Base-by-base conservation (phyloP, 768 basidiomycete species). In the Macrolepiota albuminosa region DNA sequence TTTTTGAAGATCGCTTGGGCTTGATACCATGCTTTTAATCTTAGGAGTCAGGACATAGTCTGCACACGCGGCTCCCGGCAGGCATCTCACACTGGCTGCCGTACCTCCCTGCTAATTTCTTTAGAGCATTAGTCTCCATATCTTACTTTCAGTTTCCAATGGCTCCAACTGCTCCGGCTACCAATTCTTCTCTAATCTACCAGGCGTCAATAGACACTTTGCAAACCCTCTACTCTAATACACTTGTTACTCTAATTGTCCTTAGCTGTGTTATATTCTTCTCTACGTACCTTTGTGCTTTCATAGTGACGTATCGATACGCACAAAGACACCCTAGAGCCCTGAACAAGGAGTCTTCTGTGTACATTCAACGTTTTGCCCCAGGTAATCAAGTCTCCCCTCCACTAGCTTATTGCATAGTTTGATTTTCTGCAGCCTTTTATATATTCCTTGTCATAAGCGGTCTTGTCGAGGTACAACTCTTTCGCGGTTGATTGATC, bases 371-470 rank as follows among this genome's bases (percentile, higher is more conserved):
- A 65, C 76, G 76, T 61, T 86, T 81, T 66, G 80, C 79, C 9
- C 82, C 85, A 63, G 70, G 85, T 83, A 43, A 8, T 42, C 18
- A 68, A 61, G 78, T 72, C 36, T 33, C 18, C 0, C 18, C 16
- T 1, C 13, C 18, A 3, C n/a, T 31, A 43, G n/a, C 4, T 54
- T 13, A 18, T 21, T 21, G 29, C 29, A 14, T 33, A 10, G n/a
- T 33, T 31, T 54, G 1, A 43, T 10, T 42, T 31, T 4, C 2
- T 43, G 5, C 16, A 57, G 37, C 73, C 52, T 75, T 78, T 56
- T 86, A 85, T 67, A 68, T 78, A 33, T 79, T 84, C 60, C 58
- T 86, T 43, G 76, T 86, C 10, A 69, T 81, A 39, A 71, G 60
- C 53, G 78, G 83, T 63, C 67, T 86, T 57, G 73, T 76, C 9